phyloP scores from a whole-genome alignment of 2,329 filamentous ascomycete genomes.

The Xylariaceae sp. region DNA sequence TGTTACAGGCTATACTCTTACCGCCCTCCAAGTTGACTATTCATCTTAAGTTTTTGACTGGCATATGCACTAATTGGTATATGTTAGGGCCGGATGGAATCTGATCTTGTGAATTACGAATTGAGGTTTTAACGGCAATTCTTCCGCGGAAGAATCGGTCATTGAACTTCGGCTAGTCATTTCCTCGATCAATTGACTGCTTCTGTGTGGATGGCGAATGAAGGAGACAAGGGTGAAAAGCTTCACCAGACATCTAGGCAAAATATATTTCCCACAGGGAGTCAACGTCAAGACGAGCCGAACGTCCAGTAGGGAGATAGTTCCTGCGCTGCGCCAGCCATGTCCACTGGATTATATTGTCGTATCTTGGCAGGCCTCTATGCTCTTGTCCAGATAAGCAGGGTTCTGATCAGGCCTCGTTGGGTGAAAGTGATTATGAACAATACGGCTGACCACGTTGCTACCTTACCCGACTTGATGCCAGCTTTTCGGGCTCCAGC shows the following conservation, averaged over 20 bases:
- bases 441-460: constrained; percentile 14
- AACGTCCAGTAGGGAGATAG: neutral
- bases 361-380: neutral
- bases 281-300: neutral
- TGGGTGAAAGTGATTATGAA: constrained; percentile 11
- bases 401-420: neutral
- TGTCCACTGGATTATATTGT: neutral
- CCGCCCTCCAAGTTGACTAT: neutral
- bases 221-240: too few relatives aligned
- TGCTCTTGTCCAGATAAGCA: neutral
- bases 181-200: too few relatives aligned
- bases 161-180: too few relatives aligned
- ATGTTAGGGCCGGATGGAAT: neutral
- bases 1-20: neutral
- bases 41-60: neutral
- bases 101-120: neutral
- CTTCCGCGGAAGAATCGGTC: too few relatives aligned
- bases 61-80: neutral
- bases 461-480: constrained; percentile 23
- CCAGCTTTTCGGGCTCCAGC: neutral
- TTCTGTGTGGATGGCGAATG: too few relatives aligned
- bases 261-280: neutral
- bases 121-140: too few relatives aligned
- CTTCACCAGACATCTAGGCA: neutral
- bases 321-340: neutral